Evolutionary conservation across 2,329 filamentous ascomycete genomes (phyloP), one percentile per base, ranked within the genome.

Genomic region (Ophiostoma sp.): DNA sequence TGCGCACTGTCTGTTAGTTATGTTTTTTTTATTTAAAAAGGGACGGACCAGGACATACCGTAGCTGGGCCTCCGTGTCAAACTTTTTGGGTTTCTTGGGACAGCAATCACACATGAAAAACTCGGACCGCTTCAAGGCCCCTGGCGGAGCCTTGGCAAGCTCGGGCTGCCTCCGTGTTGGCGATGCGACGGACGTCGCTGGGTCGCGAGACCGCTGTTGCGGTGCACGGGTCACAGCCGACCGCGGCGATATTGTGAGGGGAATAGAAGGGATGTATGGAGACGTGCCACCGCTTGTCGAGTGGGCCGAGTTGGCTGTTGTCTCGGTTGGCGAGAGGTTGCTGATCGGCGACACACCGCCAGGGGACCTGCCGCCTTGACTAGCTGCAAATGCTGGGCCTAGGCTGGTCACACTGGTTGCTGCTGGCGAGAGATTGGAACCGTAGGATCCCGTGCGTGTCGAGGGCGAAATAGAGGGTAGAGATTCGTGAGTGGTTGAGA

Each of bases 1-100:
- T 98, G 94, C 64, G 89, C 83, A 73, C 94, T 97, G 77, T 8
- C 15, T 13, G 17, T n/a, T 48, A 52, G n/a, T 70, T 31, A 3
- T 31, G 27, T 31, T 31, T 31, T 31, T 31, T 3, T 31, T 31
- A 1, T 31, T 31, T 31, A 3, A 20, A 39, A 3, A 36, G n/a
- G 52, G 15, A 48, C 33, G 20, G 27, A 5, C 11, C 6, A 20
- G 35, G 48, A 82, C 89, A 81, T 87, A 97, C 94, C 88, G 88
- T 70, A 98, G 83, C 74, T 97, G 92, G 73, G 94, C 90, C 73
- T 88, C 84, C 4, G 88, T 92, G 75, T 96, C 92, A 76, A 97
- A 97, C 77, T 96, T 96, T 80, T 96, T 97, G 1, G 94, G 94
- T 80, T 97, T 97, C 80, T 97, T 97, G 0, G 93, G 94, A 80